phyloP scores from a whole-genome alignment of 129 eudicot species.

The Ambrosia artemisiifolia region DNA sequence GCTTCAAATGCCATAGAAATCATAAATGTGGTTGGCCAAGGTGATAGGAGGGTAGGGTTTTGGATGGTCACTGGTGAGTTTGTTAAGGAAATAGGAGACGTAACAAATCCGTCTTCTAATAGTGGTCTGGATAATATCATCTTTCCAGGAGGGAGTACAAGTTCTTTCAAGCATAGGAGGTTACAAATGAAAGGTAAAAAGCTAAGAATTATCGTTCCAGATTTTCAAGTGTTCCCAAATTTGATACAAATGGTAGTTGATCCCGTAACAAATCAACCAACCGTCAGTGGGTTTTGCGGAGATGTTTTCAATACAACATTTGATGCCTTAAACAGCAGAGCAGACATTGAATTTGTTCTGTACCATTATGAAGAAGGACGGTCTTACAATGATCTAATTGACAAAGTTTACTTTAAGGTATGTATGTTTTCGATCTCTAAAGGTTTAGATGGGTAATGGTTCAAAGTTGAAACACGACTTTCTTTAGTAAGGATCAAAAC shows the following conservation, averaged over 20 bases:
- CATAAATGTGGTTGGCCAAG: slow-evolving; percentile 40
- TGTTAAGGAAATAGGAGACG: slow-evolving; percentile 1
- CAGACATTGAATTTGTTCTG: slow-evolving; percentile 9
- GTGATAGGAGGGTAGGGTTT: slow-evolving; percentile 38
- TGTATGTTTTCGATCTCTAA: not conserved
- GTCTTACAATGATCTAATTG: slow-evolving; percentile 8
- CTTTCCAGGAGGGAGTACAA: slow-evolving; percentile 35
- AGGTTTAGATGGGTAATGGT: not conserved
- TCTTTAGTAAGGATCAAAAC: too few relatives aligned
- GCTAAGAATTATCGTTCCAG: slow-evolving; percentile 3
- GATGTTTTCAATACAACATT: slow-evolving; percentile 39
- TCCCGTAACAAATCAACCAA: slow-evolving; percentile 30
- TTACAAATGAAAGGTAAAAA: slow-evolving; percentile 10
- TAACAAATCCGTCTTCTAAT: not conserved
- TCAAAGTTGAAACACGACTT: too few relatives aligned
- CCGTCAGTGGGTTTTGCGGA: slow-evolving; percentile 26
- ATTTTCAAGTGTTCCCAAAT: not conserved
- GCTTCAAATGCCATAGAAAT: slow-evolving; percentile 16
- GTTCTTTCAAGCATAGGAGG: slow-evolving; percentile 28
- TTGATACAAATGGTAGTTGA: slow-evolving; percentile 37
- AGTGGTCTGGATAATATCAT: slow-evolving; percentile 21
- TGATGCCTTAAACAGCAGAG: not conserved
- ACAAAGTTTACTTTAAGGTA: slow-evolving; percentile 9
- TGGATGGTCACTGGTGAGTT: slow-evolving; percentile 42
- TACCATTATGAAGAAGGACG: not conserved